A percentile compares a stretch with the other conserved stretches of the same genome.
Conservation (phyloP, 768 basidiomycete genomes). For the Tulasnella sp. region DNA sequence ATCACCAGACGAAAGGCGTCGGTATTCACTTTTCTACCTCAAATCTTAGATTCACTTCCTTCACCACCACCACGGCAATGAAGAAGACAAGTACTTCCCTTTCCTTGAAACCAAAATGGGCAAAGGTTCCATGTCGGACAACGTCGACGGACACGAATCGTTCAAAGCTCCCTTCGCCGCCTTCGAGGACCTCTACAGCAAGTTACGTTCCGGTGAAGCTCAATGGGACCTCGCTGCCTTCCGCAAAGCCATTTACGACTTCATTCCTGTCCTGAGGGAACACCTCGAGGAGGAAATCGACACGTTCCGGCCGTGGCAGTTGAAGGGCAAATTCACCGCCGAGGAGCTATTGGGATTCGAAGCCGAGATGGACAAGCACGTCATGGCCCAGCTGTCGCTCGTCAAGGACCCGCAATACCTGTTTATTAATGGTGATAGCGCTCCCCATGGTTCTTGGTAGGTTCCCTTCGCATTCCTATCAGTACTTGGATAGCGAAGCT, state of each 20-base stretch:
- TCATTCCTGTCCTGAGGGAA: not conserved
- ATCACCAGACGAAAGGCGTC: not conserved
- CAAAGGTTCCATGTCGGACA: conserved; percentile 18
- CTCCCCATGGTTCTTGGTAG: conserved; percentile 21
- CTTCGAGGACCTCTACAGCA: conserved; percentile 13
- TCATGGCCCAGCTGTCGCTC: not conserved
- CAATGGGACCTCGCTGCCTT: conserved; percentile 14
- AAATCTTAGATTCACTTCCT: not conserved
- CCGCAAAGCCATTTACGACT: conserved; percentile 17
- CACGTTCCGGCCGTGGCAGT: not conserved
- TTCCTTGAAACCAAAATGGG: conserved; percentile 27
- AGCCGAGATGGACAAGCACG: conserved; percentile 15
- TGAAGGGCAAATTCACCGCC: not conserved
- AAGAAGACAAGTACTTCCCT: conserved; percentile 26
- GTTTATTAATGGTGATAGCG: conserved; percentile 25
- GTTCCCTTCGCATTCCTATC: not conserved
- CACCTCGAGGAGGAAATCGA: conserved; percentile 32
- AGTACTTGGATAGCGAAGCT: not conserved
- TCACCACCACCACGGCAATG: conserved; percentile 25
- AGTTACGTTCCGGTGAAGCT: not conserved
- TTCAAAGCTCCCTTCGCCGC: conserved; percentile 8
- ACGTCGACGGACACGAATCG: conserved; percentile 20
- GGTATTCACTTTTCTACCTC: not conserved
- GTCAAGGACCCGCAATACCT: not conserved
- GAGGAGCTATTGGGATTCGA: conserved; percentile 15